Evolutionary conservation across 305 asterid species (phyloP).

Genomic region (Fraxinus velutina): DNA sequence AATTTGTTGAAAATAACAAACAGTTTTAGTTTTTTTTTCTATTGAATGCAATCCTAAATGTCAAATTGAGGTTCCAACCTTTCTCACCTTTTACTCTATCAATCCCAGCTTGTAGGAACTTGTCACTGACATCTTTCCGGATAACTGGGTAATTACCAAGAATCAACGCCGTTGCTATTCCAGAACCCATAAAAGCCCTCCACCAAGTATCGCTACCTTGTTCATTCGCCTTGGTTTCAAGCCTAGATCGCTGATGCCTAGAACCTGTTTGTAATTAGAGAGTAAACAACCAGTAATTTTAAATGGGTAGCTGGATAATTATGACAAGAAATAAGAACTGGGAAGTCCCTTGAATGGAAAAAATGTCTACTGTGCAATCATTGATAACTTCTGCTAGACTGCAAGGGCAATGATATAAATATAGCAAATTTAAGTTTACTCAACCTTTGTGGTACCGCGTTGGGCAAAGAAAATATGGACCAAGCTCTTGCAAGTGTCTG

Average conservation of each 20-base stretch:
- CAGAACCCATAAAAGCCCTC: conserved; percentile 95
- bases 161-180: conserved; percentile 86
- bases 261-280: conserved; percentile 50
- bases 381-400: not conserved
- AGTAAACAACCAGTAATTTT: not conserved
- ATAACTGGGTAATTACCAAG: conserved; percentile 66
- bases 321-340: not conserved
- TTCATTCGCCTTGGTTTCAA: conserved; percentile 65
- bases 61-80: conserved; percentile 4
- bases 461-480: conserved; percentile 91
- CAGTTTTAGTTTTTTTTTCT: not conserved
- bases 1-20: conserved; percentile 53
- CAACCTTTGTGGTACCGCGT: conserved; percentile 88
- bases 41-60: conserved; percentile 15
- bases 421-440: conserved; percentile 11
- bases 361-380: not conserved
- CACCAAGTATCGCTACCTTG: conserved; percentile 88
- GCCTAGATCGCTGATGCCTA: conserved; percentile 79
- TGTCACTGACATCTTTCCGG: conserved; percentile 82
- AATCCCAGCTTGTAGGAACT: conserved; percentile 80
- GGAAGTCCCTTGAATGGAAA: not conserved
- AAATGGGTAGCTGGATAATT: not conserved
- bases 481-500: conserved; percentile 90
- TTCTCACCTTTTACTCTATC: conserved; percentile 77
- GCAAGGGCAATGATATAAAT: not conserved